phyloP scores from a whole-genome alignment of 1,284 basidiomycete species.

The Vanrija humicola region DNA sequence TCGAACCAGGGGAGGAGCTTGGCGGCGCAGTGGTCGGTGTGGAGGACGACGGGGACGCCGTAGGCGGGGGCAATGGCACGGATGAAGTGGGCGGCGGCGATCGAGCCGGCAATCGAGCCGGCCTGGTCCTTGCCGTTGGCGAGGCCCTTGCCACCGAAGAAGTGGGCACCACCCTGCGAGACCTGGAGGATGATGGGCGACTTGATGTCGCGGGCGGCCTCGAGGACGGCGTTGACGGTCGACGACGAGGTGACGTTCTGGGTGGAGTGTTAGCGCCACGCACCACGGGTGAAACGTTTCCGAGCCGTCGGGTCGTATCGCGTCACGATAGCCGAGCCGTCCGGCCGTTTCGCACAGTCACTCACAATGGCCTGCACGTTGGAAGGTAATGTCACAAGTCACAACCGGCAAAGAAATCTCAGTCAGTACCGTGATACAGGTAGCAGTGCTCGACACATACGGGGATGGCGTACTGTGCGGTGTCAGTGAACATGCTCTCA shows the following conservation, averaged over 20 bases:
- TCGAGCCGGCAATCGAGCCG: conserved; percentile 89
- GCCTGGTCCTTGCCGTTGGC: conserved; percentile 79
- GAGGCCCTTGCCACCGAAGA: conserved; percentile 95
- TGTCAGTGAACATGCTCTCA: neutral
- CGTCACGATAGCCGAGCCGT: too few relatives aligned
- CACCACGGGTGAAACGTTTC: too few relatives aligned
- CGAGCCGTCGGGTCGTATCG: too few relatives aligned
- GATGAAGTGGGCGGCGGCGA: conserved; percentile 90
- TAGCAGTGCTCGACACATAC: conserved; percentile 54
- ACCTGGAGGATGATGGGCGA: conserved; percentile 97
- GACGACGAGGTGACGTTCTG: conserved; percentile 81
- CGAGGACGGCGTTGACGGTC: conserved; percentile 77
- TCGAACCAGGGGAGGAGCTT: conserved; percentile 99
- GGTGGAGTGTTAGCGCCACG: conserved; percentile 6
- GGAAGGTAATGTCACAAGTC: conserved; percentile 1
- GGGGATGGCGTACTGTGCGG: conserved; percentile 70
- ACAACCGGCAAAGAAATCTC: neutral
- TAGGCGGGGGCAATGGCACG: conserved; percentile 83
- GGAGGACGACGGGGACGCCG: conserved; percentile 92
- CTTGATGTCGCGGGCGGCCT: conserved; percentile 89
- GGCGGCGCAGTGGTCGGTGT: conserved; percentile 98
- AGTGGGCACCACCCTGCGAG: conserved; percentile 94
- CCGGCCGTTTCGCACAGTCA: conserved; percentile 18
- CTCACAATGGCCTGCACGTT: conserved; percentile 64
- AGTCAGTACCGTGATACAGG: neutral